Base-by-base conservation (phyloP, 1,284 basidiomycete species). In the Coriolopsis trogii region DNA sequence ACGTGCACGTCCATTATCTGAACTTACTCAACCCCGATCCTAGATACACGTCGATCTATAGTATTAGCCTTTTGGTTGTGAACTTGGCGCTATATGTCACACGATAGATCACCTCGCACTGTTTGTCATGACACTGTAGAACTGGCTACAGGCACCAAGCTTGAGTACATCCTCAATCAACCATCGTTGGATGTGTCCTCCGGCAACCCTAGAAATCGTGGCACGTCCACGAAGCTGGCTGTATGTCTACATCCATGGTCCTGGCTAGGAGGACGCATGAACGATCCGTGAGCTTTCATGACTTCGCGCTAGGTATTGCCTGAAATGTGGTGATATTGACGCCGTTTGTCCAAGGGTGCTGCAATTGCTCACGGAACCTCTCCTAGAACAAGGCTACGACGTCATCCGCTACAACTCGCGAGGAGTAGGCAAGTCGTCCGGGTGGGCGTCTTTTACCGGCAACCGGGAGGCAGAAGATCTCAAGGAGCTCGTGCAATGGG, bases 201-300 rank as follows among this genome's bases (percentile, higher is more conserved):
- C 41, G 18, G n/a, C 33, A 15, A 21, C 37, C 29, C 18, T 24
- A 16, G 9, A 10, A 23, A 12, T 13, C 6, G 31, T 12, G 3
- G 24, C 36, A 21, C 16, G 8, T 25, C 20, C 52, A 41, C n/a
- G 33, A 82, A 79, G 53, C 65, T 85, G 6, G 88, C 84, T 0
- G 68, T 91, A 9, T 83, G 83, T 56, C 70, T 89, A 13, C 89
- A 91, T 62, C 89, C 89, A 10, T 91, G 88, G 88, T 85, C 86
- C 15, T 84, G 87, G 77, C 74, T 91, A 0, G 89, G 89, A 4
- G 89, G 89, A 4, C 74, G 70, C 48, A 88, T 85, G 81, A 66
- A 81, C 56, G 89, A 91, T 62, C 79, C 84, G 89, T 91, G 65
- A 63, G 87, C 76, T 36, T 29, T 49, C 30, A 21, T 26, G 8